A percentile compares a stretch with the other conserved stretches of the same genome.
These are phyloP conservation scores for Coemansia sp. DNA, from an alignment of 192 early-diverging fungal species.

Conservation along the genomic window DNA sequence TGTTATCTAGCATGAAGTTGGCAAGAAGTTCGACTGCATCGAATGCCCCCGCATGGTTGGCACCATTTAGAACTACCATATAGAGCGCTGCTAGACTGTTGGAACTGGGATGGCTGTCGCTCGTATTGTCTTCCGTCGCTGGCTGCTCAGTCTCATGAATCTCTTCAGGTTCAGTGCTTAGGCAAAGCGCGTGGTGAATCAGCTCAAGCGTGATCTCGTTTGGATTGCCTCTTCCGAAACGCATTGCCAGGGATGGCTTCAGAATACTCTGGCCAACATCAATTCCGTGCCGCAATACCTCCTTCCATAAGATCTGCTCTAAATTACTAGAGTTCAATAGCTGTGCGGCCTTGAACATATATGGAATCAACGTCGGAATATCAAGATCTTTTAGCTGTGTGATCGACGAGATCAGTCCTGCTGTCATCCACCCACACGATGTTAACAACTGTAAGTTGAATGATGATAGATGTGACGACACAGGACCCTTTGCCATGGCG, in stretches of 20 bases:
- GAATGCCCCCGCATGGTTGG: slow-evolving; percentile 23
- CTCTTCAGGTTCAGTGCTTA: slow-evolving; percentile 4
- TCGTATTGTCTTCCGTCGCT: neutral
- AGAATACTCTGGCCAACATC: slow-evolving; percentile 16
- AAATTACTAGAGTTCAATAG: slow-evolving; percentile 17
- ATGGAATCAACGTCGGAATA: slow-evolving; percentile 13
- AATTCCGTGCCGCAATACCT: slow-evolving; percentile 35
- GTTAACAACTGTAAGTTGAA: slow-evolving; percentile 21
- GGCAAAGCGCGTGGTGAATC: slow-evolving; percentile 14
- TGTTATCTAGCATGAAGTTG: slow-evolving; percentile 26
- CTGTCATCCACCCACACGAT: slow-evolving; percentile 14
- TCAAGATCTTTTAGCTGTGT: neutral
- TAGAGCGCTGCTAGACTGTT: slow-evolving; percentile 19
- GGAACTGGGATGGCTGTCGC: neutral
- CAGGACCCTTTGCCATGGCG: slow-evolving; percentile 26
- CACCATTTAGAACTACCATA: slow-evolving; percentile 33
- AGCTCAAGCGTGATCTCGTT: slow-evolving; percentile 22
- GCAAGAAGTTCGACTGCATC: slow-evolving; percentile 39
- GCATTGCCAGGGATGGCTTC: slow-evolving; percentile 19
- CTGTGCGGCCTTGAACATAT: slow-evolving; percentile 23
- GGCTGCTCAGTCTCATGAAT: neutral
- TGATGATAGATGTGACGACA: slow-evolving; percentile 15
- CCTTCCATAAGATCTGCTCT: slow-evolving; percentile 31
- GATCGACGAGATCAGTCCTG: slow-evolving; percentile 11
- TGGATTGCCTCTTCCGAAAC: slow-evolving; percentile 11